Base-by-base conservation (phyloP, 345 rosid species). In the Hevea brasiliensis region DNA sequence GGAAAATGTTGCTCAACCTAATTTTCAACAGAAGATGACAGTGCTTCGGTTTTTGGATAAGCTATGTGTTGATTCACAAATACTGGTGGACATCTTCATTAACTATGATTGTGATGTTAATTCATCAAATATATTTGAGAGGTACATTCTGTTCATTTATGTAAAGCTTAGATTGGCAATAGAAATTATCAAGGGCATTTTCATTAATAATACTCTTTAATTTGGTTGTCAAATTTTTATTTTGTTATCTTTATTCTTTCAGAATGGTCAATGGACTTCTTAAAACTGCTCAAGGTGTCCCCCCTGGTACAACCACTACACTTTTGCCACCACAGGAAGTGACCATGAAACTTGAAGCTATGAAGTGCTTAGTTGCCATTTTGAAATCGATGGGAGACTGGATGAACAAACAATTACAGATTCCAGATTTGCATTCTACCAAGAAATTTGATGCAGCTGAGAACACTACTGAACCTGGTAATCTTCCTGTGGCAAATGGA, bases 241-340 rank as follows among this genome's bases (percentile, higher is more conserved):
- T 56, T 74, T 76, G 42, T 67, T 51, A 55, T 75, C 57, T 60
- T 72, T 66, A 54, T 71, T 81, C 65, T 75, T 72, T 58, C 87
- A 96, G 99, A 84, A 91, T 96, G 97, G 99, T 96, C 84, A 96
- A 91, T 85, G 99, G 99, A 82, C 97, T 96, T 81, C 97, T 96
- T 77, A 96, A 96, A 89, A 96, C 98, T 76, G 97, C 98, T 66
- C 99, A 93, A 88, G 99, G 99, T 79, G 89, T 88, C 57, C 96
- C 92, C 62, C 97, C 98, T 41, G 92, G 97, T 71, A 79, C 90
- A 54, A 80, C 84, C 71, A 90, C 98, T 75, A 86, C 93, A 14
- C 79, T 96, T 48, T 81, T 93, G 85, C 98, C 97, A 37, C 96
- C 97, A 60, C 99, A 96, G 84, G 99, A 96, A 82, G 84, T 77